Evolutionary conservation across 129 eudicot genomes (phyloP).

Genomic region (Dittrichia graveolens): DNA sequence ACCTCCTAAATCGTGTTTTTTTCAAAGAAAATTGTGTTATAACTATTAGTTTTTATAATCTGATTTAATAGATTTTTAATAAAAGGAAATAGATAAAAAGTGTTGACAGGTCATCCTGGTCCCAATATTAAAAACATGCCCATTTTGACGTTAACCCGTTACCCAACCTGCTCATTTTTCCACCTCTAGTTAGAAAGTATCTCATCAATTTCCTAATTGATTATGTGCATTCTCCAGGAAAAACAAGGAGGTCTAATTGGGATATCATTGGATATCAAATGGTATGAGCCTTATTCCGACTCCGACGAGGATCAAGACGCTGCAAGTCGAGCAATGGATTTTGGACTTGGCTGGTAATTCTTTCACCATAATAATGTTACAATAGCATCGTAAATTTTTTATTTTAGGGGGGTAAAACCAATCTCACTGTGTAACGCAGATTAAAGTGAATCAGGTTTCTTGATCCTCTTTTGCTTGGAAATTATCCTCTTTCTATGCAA

Average conservation of each 20-base stretch:
- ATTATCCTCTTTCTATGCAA: conserved; percentile 89
- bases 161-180: background rate
- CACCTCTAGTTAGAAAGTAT: background rate
- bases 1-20: background rate
- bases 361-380: background rate
- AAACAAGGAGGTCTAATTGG: conserved; percentile 78
- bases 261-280: conserved; percentile 75
- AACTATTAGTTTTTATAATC: background rate
- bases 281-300: conserved; percentile 84
- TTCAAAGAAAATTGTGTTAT: background rate
- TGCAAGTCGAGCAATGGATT: conserved; percentile 86
- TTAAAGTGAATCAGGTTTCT: conserved; percentile 84
- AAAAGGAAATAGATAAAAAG: background rate
- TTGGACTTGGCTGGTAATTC: conserved; percentile 90
- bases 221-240: conserved; percentile 46
- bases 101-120: background rate
- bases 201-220: background rate
- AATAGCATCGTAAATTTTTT: conserved; percentile 8
- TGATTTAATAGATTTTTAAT: background rate
- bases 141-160: background rate
- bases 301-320: conserved; percentile 76
- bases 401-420: conserved; percentile 24
- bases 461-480: conserved; percentile 88
- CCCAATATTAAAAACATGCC: background rate
- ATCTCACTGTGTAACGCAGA: conserved; percentile 36